Evolutionary conservation across 306 rosid genomes (phyloP), one percentile per base, ranked within the genome.

Genomic region (Vicia villosa): DNA sequence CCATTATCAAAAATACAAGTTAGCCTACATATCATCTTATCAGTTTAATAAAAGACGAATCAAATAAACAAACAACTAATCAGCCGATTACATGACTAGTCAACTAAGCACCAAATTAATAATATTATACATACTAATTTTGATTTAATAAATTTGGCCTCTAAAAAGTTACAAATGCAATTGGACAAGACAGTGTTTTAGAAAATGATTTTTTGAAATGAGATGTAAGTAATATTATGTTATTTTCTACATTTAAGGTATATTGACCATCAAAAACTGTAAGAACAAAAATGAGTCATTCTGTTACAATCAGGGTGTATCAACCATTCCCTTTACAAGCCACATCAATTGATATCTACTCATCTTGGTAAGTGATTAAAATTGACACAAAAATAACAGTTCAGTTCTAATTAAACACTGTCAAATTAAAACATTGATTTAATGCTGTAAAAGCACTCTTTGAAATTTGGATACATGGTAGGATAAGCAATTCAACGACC

Each of bases 401-500:
- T 32, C 6, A 32, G 37, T 47, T 47, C 22, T 19, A n/a, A n/a
- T 15, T 46, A 46, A 46, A 46, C 21, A n/a, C 3, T 5, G 19
- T 45, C 51, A 50, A 17, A 19, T 13, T 47, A 21, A 47, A 45
- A 47, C 17, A 47, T 15, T 16, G 20, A 21, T 15, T 15, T 16
- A 16, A 22, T 10, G 47, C 10, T 17, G 14, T 52, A 21, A 40
- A 64, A 15, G 46, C 68, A 64, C 15, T 10, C 13, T 14, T 30
- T 3, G 10, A 63, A 63, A 43, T 63, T 54, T 15, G 66, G 54
- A 77, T 34, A 52, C 38, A n/a, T n/a, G n/a, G 66, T 11, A 15
- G 37, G 57, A 54, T 16, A 70, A 55, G 24, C 47, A 46, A 65
- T 22, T 19, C 19, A 24, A 45, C 34, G 36, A 65, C 10, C 47